These are phyloP conservation scores for Wallacemonas sp. DNA, from an alignment of 208 protist genomes.

Conservation along the genomic window DNA sequence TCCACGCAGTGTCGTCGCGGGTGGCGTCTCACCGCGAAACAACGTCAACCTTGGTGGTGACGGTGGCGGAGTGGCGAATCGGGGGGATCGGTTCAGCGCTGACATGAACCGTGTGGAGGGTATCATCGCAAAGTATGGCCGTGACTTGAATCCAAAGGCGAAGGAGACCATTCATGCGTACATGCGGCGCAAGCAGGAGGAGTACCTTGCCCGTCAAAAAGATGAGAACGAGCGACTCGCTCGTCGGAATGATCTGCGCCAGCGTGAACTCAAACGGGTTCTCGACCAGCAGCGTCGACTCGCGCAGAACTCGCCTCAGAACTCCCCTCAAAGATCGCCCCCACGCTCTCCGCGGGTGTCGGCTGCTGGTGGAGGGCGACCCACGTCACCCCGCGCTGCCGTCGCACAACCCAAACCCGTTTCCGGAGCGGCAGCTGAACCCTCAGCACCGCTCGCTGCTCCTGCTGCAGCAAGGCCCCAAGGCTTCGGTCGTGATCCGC, in stretches of 20 bases:
- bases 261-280: slow-evolving; percentile 64
- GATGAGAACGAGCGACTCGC: slow-evolving; percentile 50
- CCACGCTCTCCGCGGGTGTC: slow-evolving; percentile 5
- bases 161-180: slow-evolving; percentile 88
- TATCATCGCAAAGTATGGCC: slow-evolving; percentile 79
- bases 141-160: slow-evolving; percentile 63
- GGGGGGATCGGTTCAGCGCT: slow-evolving; percentile 27
- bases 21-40: not conserved
- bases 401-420: too few relatives aligned
- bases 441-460: not conserved
- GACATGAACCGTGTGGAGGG: slow-evolving; percentile 80
- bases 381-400: too few relatives aligned
- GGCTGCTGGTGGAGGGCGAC: too few relatives aligned
- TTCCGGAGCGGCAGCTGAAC: not conserved
- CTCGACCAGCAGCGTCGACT: slow-evolving; percentile 56
- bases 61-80: not conserved
- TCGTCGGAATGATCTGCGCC: slow-evolving; percentile 52
- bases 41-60: slow-evolving; percentile 17
- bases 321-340: not conserved
- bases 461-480: not conserved
- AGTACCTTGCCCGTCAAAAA: slow-evolving; percentile 67
- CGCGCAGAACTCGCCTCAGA: slow-evolving; percentile 12
- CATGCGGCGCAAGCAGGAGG: slow-evolving; percentile 88
- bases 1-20: not conserved
- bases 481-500: slow-evolving; percentile 35